A percentile compares a stretch with the other conserved stretches of the same genome.
Conservation (phyloP, 2,329 filamentous ascomycete genomes). For the Aspergillus candidus region DNA sequence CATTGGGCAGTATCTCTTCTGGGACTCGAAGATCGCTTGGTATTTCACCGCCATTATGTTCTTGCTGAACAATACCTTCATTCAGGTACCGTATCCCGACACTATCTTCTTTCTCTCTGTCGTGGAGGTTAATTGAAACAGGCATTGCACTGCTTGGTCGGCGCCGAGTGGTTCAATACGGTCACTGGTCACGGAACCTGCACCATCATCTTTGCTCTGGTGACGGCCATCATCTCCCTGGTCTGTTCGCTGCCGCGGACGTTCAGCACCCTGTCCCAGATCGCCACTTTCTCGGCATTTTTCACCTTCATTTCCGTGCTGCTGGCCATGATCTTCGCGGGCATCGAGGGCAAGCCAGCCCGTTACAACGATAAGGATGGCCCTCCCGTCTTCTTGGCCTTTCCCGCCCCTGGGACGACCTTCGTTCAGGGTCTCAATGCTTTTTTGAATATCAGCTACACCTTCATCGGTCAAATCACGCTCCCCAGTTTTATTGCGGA, state of each 20-base stretch:
- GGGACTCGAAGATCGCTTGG: slow-evolving; percentile 68
- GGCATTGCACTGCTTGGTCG: slow-evolving; percentile 75
- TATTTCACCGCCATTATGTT: slow-evolving; percentile 76
- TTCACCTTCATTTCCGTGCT: slow-evolving; percentile 90
- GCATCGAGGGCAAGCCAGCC: slow-evolving; percentile 66
- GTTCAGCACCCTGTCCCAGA: slow-evolving; percentile 70
- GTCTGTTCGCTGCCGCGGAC: slow-evolving; percentile 77
- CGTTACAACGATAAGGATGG: slow-evolving; percentile 57
- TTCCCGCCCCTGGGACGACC: slow-evolving; percentile 64
- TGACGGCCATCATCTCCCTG: slow-evolving; percentile 70
- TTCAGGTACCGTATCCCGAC: slow-evolving; percentile 50
- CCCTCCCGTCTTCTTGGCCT: slow-evolving; percentile 59
- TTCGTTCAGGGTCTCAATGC: slow-evolving; percentile 80
- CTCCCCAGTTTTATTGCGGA: slow-evolving; percentile 92
- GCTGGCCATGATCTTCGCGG: slow-evolving; percentile 75
- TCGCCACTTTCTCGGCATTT: slow-evolving; percentile 71
- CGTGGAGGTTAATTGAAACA: slow-evolving; percentile 22
- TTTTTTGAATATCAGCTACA: slow-evolving; percentile 93
- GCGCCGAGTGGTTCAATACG: slow-evolving; percentile 83
- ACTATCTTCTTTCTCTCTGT: slow-evolving; percentile 1
- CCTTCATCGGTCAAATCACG: slow-evolving; percentile 93
- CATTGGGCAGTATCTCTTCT: slow-evolving; percentile 92
- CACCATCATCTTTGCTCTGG: slow-evolving; percentile 71
- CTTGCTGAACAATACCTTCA: slow-evolving; percentile 88
- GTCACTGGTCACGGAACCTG: slow-evolving; percentile 68